phyloP scores from a whole-genome alignment of 192 early-diverging fungal genomes.

The Linnemannia exigua region DNA sequence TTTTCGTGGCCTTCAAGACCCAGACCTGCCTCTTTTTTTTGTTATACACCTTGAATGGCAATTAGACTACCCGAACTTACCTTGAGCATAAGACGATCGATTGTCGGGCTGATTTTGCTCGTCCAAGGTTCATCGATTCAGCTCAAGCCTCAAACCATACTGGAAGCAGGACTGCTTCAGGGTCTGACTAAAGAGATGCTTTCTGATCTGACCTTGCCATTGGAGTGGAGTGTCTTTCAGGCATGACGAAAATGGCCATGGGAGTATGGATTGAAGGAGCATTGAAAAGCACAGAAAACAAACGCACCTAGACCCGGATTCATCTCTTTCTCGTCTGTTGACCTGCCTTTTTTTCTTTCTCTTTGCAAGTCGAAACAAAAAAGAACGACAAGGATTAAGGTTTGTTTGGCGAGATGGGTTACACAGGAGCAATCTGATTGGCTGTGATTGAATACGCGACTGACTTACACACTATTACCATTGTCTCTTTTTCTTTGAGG shows the following conservation, averaged over 20 bases:
- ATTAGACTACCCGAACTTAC: not conserved
- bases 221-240: no score
- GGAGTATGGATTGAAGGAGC: not conserved
- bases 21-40: not conserved
- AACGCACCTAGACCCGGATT: not conserved
- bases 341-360: not conserved
- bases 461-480: not conserved
- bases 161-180: not conserved
- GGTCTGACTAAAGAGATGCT: no score
- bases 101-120: not conserved
- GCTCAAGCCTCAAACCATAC: not conserved
- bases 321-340: not conserved
- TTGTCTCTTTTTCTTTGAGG: not conserved
- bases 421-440: not conserved
- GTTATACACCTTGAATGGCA: no score
- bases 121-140: not conserved
- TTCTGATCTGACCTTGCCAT: no score
- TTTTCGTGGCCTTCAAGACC: not conserved
- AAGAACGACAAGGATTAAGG: not conserved
- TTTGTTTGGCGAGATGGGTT: constrained; percentile 3
- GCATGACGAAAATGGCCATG: not conserved
- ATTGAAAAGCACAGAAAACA: not conserved
- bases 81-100: not conserved
- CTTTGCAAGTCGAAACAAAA: not conserved
- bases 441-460: constrained; percentile 9